Conservation (phyloP, 495 filamentous ascomycete species). For the Penicillium maclennaniae region DNA sequence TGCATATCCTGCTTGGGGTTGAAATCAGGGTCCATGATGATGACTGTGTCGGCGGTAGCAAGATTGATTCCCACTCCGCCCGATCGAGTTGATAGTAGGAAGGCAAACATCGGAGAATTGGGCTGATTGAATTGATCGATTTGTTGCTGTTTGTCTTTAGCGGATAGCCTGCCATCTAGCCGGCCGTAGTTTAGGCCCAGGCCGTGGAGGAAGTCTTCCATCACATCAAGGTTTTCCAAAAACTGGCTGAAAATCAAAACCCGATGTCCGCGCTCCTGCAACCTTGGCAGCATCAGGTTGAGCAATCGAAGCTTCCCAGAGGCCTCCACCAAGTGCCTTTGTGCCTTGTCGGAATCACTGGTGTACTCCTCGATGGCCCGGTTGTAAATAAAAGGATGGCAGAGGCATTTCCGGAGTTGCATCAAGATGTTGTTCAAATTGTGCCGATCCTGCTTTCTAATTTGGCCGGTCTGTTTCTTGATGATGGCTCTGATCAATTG, state of each 20-base stretch:
- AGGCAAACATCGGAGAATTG: conserved; percentile 76
- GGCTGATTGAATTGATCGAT: conserved; percentile 93
- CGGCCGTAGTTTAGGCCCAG: conserved; percentile 68
- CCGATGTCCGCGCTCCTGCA: conserved; percentile 82
- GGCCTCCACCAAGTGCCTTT: conserved; percentile 82
- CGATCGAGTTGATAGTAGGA: conserved; percentile 88
- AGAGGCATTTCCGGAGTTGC: conserved; percentile 91
- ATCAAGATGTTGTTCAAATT: conserved; percentile 91
- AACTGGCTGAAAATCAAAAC: conserved; percentile 98
- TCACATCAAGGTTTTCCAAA: conserved; percentile 77
- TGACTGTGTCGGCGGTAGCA: conserved; percentile 95
- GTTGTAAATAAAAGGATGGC: conserved; percentile 94
- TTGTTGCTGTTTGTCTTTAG: conserved; percentile 82
- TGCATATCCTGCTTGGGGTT: conserved; percentile 99
- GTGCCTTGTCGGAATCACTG: conserved; percentile 46
- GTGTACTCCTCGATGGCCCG: conserved; percentile 78
- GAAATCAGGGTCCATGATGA: conserved; percentile 97
- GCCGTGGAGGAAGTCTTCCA: conserved; percentile 84
- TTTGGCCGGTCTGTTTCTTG: conserved; percentile 46
- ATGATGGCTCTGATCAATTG: conserved; percentile 87
- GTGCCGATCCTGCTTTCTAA: conserved; percentile 65
- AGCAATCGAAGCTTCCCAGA: conserved; percentile 86
- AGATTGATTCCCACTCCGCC: conserved; percentile 98
- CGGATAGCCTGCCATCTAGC: conserved; percentile 77
- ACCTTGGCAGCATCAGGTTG: conserved; percentile 84